A percentile compares a stretch with the other conserved stretches of the same genome.
Conservation (phyloP, 2,329 filamentous ascomycete genomes). For the Fusarium cyanostomum region DNA sequence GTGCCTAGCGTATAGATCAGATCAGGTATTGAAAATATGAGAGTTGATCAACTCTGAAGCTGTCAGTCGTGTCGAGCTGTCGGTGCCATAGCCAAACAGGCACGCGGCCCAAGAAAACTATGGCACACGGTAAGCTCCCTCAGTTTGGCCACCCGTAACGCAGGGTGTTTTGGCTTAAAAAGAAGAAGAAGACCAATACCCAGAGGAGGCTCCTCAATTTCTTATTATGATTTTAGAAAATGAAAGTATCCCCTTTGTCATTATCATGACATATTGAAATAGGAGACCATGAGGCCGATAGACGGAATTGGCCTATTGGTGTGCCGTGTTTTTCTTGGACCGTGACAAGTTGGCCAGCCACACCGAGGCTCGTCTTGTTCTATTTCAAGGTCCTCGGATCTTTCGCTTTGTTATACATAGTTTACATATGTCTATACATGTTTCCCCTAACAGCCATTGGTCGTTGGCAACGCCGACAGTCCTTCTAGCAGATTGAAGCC, state of each 20-base stretch:
- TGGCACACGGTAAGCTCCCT: too few relatives aligned
- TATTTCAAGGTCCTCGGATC: background rate
- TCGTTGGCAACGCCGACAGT: background rate
- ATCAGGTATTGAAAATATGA: constrained; percentile 11
- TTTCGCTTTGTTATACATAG: constrained; percentile 19
- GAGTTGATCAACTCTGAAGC: background rate
- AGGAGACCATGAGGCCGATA: too few relatives aligned
- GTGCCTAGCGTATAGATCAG: constrained; percentile 29
- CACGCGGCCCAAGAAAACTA: too few relatives aligned
- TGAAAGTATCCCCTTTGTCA: too few relatives aligned
- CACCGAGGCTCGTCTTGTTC: background rate
- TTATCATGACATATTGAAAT: too few relatives aligned
- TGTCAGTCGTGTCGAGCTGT: background rate
- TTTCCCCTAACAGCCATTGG: background rate
- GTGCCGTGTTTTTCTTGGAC: too few relatives aligned
- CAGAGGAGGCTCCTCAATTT: background rate
- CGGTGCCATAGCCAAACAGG: background rate
- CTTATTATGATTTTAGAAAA: too few relatives aligned
- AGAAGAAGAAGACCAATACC: too few relatives aligned
- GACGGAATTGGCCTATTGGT: too few relatives aligned
- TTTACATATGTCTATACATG: constrained; percentile 22
- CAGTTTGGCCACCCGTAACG: too few relatives aligned
- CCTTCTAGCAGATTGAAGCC: background rate
- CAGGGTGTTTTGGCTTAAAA: too few relatives aligned
- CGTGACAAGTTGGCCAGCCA: background rate